Conservation (phyloP, 257 asterid genomes). For the Solanum sejunctum region DNA sequence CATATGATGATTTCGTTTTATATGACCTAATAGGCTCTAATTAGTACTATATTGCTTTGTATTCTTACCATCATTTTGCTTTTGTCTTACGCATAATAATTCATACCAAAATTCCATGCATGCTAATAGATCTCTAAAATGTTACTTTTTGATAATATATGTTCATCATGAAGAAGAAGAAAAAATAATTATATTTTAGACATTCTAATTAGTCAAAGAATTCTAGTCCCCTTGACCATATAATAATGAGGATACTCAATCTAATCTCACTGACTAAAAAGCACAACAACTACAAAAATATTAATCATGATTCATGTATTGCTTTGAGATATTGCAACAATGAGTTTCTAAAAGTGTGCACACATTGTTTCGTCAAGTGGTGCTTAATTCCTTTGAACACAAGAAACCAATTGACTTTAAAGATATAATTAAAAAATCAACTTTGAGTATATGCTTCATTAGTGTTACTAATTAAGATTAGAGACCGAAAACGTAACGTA, state of each 20-base stretch:
- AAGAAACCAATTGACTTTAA: neutral
- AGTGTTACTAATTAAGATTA: neutral
- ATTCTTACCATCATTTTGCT: neutral
- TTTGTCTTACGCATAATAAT: neutral
- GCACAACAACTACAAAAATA: neutral
- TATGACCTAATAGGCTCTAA: too few species aligned
- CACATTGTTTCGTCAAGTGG: neutral
- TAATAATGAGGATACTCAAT: neutral
- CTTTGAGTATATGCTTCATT: neutral
- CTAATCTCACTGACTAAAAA: neutral
- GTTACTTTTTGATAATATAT: neutral
- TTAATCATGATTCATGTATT: neutral
- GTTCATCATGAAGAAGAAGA: neutral
- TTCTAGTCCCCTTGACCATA: neutral
- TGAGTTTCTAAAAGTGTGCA: neutral
- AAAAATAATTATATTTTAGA: neutral
- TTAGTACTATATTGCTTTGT: neutral
- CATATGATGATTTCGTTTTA: too few species aligned
- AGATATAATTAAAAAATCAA: neutral
- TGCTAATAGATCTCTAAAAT: neutral
- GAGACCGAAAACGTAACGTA: neutral
- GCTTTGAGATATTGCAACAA: neutral
- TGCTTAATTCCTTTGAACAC: neutral
- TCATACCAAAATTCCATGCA: neutral
- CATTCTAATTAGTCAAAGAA: neutral